Evolutionary conservation across 208 protist species (phyloP).

Genomic region (Acanthamoeba healyi): DNA sequence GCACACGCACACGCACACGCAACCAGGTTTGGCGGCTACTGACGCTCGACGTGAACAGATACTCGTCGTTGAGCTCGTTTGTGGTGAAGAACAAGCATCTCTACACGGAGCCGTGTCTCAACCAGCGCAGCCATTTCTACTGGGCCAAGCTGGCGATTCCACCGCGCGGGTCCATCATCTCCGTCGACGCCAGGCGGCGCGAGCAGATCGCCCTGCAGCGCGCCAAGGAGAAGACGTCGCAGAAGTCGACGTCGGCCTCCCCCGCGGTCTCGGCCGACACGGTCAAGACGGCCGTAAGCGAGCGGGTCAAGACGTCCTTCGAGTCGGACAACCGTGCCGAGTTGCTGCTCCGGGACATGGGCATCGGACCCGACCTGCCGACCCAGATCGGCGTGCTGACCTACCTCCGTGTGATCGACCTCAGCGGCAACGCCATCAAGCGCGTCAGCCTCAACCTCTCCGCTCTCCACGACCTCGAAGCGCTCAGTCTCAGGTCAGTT

Average conservation of each 20-base stretch:
- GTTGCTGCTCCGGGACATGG: conserved; percentile 1
- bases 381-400: background rate
- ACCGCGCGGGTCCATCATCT: background rate
- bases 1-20: too few relatives aligned
- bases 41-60: background rate
- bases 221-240: too few relatives aligned
- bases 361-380: background rate
- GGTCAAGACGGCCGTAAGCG: background rate
- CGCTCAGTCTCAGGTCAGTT: background rate
- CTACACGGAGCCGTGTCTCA: conserved; percentile 49
- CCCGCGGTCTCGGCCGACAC: background rate
- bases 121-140: conserved; percentile 18
- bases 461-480: conserved; percentile 34
- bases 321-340: background rate
- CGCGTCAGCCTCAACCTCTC: background rate
- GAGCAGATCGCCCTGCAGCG: background rate
- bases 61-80: conserved; percentile 41
- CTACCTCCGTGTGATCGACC: conserved; percentile 17
- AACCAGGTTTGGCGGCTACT: background rate
- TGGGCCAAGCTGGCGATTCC: conserved; percentile 49
- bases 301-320: background rate
- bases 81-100: conserved; percentile 56
- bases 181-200: background rate
- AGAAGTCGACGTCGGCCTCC: background rate
- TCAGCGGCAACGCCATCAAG: conserved; percentile 24